These are phyloP conservation scores for Neurospora africana DNA, from an alignment of 495 filamentous ascomycete species.

Conservation along the genomic window DNA sequence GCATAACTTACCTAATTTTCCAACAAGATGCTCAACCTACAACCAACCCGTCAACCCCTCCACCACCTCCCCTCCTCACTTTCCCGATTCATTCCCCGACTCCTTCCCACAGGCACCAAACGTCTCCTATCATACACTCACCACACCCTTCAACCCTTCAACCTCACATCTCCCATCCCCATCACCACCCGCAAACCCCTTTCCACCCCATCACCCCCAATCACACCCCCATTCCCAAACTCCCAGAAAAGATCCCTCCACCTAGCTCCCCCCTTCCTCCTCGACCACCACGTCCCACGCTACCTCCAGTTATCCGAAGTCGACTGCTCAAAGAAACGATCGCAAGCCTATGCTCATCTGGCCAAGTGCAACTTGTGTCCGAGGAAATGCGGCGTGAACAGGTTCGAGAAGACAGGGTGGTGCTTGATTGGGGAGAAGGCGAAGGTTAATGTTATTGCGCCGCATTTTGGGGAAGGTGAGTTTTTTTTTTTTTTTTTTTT, in stretches of 20 bases:
- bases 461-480: slow-evolving; percentile 54
- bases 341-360: slow-evolving; percentile 56
- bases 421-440: slow-evolving; percentile 63
- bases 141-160: neutral
- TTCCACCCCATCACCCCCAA: neutral
- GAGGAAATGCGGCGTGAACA: slow-evolving; percentile 60
- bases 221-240: neutral
- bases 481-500: neutral
- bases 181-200: neutral
- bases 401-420: slow-evolving; percentile 59
- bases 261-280: slow-evolving; percentile 65
- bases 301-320: slow-evolving; percentile 50
- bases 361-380: slow-evolving; percentile 69
- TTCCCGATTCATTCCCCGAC: neutral
- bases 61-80: neutral
- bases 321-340: slow-evolving; percentile 54
- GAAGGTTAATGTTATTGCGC: slow-evolving; percentile 70
- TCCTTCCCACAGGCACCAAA: neutral
- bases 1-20: neutral
- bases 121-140: neutral
- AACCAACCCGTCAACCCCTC: neutral
- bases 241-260: slow-evolving; percentile 33
- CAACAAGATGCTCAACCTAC: neutral
- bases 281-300: slow-evolving; percentile 61
- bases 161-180: neutral